phyloP scores from a whole-genome alignment of 805 yeast genomes.

The Candida verbasci region DNA sequence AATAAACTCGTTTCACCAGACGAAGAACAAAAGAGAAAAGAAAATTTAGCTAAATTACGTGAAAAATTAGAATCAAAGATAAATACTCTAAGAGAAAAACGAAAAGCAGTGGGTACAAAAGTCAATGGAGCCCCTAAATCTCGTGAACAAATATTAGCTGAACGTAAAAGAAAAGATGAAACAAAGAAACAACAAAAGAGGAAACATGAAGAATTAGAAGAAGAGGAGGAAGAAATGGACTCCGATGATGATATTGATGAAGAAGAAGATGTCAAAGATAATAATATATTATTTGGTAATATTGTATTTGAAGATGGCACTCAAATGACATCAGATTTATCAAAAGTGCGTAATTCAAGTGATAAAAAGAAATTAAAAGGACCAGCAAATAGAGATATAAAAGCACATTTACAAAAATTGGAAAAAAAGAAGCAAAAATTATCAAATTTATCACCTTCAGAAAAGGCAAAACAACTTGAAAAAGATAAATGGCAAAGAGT shows the following conservation, averaged over 20 bases:
- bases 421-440: conserved; percentile 70
- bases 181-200: conserved; percentile 40
- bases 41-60: conserved; percentile 62
- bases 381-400: conserved; percentile 78
- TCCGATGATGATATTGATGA: conserved; percentile 28
- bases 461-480: conserved; percentile 56
- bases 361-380: conserved; percentile 65
- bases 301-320: conserved; percentile 81
- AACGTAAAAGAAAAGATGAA: conserved; percentile 49
- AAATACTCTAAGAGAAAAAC: conserved; percentile 60
- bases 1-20: conserved; percentile 34
- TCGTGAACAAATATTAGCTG: conserved; percentile 72
- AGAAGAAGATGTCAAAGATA: conserved; percentile 26
- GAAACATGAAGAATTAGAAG: conserved; percentile 24
- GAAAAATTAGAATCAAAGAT: conserved; percentile 78
- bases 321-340: conserved; percentile 68
- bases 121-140: conserved; percentile 79
- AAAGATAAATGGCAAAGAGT: conserved; percentile 84
- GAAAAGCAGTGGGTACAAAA: conserved; percentile 89
- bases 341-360: conserved; percentile 43
- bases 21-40: conserved; percentile 46
- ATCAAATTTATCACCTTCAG: conserved; percentile 53
- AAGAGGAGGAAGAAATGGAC: conserved; percentile 35
- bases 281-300: conserved; percentile 65
- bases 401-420: conserved; percentile 72